These are phyloP conservation scores for Tinospora cordifolia DNA, from an alignment of 164 flowering plant genomes.

Conservation along the genomic window DNA sequence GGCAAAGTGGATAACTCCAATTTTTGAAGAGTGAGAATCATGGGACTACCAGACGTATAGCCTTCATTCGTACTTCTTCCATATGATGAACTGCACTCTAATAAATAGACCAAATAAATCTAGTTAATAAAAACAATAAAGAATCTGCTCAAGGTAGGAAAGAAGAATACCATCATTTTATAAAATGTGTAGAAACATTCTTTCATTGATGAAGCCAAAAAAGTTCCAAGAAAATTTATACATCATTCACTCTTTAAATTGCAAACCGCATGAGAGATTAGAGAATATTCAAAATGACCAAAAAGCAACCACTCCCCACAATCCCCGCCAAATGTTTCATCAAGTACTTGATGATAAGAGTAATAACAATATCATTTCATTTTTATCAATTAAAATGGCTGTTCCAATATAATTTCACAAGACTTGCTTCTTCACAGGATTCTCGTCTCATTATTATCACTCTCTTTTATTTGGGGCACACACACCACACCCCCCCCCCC, in stretches of 20 bases:
- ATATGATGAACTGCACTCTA: constrained; percentile 86
- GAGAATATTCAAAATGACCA: neutral
- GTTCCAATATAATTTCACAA: neutral
- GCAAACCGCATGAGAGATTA: neutral
- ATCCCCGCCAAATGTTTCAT: neutral
- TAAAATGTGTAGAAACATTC: neutral
- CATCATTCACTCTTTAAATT: neutral
- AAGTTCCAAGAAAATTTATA: neutral
- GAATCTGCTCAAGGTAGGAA: neutral
- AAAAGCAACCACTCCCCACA: neutral
- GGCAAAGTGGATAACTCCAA: neutral
- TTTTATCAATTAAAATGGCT: too few relatives aligned
- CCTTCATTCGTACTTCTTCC: constrained; percentile 96
- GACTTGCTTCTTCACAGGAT: neutral
- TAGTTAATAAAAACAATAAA: neutral
- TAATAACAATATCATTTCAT: neutral
- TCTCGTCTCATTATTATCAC: neutral
- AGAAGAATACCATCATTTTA: neutral
- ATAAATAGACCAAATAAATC: constrained; percentile 14
- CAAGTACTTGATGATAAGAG: neutral
- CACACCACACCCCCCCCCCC: too few relatives aligned
- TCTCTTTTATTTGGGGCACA: too few relatives aligned
- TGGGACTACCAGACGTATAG: constrained; percentile 81
- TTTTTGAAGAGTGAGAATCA: constrained; percentile 6
- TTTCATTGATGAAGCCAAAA: neutral